These are phyloP conservation scores for Adiantum capillusveneris DNA, from an alignment of 75 land plant genomes.

Conservation along the genomic window DNA sequence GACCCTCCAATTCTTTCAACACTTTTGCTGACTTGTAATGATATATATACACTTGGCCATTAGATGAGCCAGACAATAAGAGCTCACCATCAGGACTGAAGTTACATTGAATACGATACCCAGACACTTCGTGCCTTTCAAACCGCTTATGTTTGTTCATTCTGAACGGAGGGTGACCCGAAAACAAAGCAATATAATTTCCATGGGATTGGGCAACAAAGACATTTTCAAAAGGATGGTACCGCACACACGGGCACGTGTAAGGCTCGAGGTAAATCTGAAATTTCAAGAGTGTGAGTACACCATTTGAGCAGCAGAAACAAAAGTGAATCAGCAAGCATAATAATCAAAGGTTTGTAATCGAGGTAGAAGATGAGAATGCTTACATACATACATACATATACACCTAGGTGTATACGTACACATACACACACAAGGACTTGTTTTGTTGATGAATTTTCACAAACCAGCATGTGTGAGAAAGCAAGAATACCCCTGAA, in stretches of 20 bases:
- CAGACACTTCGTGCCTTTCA: constrained; percentile 74
- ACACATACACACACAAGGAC: too few species aligned
- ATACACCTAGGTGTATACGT: too few species aligned
- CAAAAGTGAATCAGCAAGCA: too few species aligned
- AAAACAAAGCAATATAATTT: constrained; percentile 82
- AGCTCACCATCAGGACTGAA: constrained; percentile 67
- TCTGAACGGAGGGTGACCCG: constrained; percentile 64
- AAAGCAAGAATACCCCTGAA: too few species aligned
- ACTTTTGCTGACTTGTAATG: constrained; percentile 48
- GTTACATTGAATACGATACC: constrained; percentile 76
- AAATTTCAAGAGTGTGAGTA: too few species aligned
- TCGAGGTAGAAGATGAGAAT: too few species aligned
- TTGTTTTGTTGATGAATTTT: too few species aligned
- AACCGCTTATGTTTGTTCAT: constrained; percentile 76
- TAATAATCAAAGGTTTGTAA: too few species aligned
- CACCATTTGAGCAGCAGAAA: too few species aligned
- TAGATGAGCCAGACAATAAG: constrained; percentile 68
- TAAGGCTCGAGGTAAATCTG: constrained; percentile 92
- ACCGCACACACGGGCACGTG: constrained; percentile 71
- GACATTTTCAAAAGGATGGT: constrained; percentile 57
- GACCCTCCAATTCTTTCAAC: constrained; percentile 41
- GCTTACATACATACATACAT: too few species aligned
- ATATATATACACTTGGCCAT: constrained; percentile 75
- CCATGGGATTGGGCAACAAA: constrained; percentile 92
- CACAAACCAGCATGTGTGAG: too few species aligned